These are phyloP conservation scores for Syzygium jambos DNA, from an alignment of 345 rosid genomes.

Conservation along the genomic window DNA sequence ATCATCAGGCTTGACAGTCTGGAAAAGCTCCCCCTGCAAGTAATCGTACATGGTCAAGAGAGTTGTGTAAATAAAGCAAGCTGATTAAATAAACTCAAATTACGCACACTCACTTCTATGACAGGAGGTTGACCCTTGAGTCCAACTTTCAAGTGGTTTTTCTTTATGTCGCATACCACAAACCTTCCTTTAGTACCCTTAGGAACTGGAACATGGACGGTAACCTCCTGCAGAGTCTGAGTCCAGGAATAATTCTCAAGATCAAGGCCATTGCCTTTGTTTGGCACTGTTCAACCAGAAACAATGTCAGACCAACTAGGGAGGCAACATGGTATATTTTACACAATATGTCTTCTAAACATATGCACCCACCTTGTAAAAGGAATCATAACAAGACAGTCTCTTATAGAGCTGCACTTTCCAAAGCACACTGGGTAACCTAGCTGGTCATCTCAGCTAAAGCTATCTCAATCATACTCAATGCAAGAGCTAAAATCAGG, in stretches of 20 bases:
- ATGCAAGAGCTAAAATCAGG: neutral
- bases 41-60: neutral
- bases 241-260: constrained; percentile 86
- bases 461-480: neutral
- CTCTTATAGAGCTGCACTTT: neutral
- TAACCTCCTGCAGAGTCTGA: constrained; percentile 82
- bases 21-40: constrained; percentile 64
- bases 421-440: neutral
- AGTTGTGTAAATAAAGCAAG: too few species aligned
- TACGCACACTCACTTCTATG: constrained; percentile 56
- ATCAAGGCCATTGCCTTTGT: constrained; percentile 86
- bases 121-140: constrained; percentile 78
- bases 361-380: neutral
- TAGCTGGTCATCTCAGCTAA: neutral
- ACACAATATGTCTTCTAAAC: too few species aligned
- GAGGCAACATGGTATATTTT: too few species aligned
- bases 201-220: constrained; percentile 60
- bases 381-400: neutral
- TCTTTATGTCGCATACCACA: constrained; percentile 73
- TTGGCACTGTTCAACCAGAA: constrained; percentile 45
- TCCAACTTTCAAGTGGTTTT: constrained; percentile 76
- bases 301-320: neutral
- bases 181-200: constrained; percentile 66
- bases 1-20: constrained; percentile 68
- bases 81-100: neutral